Base-by-base conservation (phyloP, 2,329 filamentous ascomycete species). In the Epichloe festucae region DNA sequence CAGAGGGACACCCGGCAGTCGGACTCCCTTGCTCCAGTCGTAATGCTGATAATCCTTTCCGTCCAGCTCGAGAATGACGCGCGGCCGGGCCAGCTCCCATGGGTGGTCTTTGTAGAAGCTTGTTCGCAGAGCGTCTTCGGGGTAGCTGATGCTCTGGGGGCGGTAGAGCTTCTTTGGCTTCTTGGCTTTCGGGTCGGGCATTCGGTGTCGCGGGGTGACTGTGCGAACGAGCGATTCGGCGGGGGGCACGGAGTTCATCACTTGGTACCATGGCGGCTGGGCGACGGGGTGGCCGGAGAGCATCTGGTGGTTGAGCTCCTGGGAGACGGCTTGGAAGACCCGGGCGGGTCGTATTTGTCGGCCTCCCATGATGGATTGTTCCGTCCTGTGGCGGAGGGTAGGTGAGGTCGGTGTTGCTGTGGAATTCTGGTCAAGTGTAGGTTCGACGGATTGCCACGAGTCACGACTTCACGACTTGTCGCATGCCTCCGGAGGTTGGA, bases 101-200 rank as follows among this genome's bases (percentile, higher is more conserved):
- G 93, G 93, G 66, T 98, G 93, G 67, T 98, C 91, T 62, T 77
- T 81, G 73, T 87, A 98, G 72, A 97, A 98, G 31, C 83, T 80
- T 58, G 71, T 75, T 56, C 93, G 84, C 62, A 98, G 74, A 54
- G 72, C 69, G 69, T 98, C 93, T 67, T 98, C 93, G 54, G 85
- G 80, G 65, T 93, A 96, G 50, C 71, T 72, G 56, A 98, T 83
- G 53, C 74, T 70, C 57, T 89, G 79, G 1, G 93, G 93, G 60
- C 83, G 81, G 73, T 90, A 97, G 60, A 95, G 72, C 59, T 82
- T 81, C 68, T 81, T 89, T 34, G 85, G 76, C 65, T 75, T 73
- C 49, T 70, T 69, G 34, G 59, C 53, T 60, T 75, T 79, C n/a
- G 65, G 64, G 53, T 69, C 63, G 4, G 59, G 57, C 27, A 60